These are phyloP conservation scores for Candida sp. DNA, from an alignment of 1,139 yeast species.

Conservation along the genomic window DNA sequence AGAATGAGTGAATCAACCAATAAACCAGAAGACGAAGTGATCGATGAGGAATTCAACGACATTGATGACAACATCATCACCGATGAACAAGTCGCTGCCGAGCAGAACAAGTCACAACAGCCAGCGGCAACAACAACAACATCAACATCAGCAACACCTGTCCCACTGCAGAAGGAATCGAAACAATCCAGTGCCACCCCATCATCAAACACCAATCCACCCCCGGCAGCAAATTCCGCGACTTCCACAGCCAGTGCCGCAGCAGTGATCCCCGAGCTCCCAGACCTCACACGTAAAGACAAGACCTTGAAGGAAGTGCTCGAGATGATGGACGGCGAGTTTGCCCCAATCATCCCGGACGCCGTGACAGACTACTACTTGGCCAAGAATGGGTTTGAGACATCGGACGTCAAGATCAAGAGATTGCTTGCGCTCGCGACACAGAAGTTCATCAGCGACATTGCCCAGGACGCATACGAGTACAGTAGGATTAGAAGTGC, in stretches of 20 bases:
- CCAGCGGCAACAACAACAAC: constrained; percentile 4
- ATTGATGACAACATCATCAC: constrained; percentile 20
- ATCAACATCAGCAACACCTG: background rate
- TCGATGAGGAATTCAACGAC: constrained; percentile 35
- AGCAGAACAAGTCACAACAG: constrained; percentile 3
- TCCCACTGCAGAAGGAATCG: constrained; percentile 7
- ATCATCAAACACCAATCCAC: constrained; percentile 6
- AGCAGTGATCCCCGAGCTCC: constrained; percentile 52
- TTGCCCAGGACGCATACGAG: constrained; percentile 97
- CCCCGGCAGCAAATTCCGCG: constrained; percentile 12
- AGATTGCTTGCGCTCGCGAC: constrained; percentile 92
- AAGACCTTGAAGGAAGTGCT: constrained; percentile 86
- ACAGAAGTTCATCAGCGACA: constrained; percentile 92
- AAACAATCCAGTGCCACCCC: constrained; percentile 9
- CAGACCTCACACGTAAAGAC: constrained; percentile 81
- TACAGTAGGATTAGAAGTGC: constrained; percentile 89
- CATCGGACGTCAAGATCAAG: constrained; percentile 80
- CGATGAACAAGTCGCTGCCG: background rate
- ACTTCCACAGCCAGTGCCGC: constrained; percentile 14
- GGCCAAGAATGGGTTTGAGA: constrained; percentile 86
- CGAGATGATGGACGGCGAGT: constrained; percentile 85
- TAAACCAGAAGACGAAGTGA: constrained; percentile 13
- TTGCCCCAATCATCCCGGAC: constrained; percentile 97
- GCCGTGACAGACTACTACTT: constrained; percentile 96
- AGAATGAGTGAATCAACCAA: constrained; percentile 7